Conservation (phyloP, 805 yeast species). For the Kodamaea sagamina region DNA sequence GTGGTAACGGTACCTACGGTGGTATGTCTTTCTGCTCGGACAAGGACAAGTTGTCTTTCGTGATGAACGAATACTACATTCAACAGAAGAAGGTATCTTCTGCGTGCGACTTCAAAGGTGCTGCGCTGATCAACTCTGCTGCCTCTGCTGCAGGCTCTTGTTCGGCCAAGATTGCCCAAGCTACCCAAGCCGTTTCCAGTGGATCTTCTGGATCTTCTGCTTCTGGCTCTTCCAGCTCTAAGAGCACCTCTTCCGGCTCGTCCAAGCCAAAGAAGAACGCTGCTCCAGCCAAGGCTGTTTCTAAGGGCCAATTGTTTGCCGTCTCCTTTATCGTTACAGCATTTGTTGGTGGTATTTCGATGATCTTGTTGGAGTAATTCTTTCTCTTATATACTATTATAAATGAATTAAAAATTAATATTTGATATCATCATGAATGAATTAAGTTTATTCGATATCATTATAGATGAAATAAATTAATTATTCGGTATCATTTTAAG, state of each 20-base stretch:
- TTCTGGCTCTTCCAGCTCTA: slow-evolving; percentile 25
- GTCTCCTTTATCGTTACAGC: slow-evolving; percentile 36
- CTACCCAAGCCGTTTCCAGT: slow-evolving; percentile 16
- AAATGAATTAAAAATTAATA: background rate
- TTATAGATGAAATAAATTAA: no score
- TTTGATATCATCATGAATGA: background rate
- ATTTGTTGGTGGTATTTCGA: slow-evolving; percentile 48
- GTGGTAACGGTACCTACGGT: slow-evolving; percentile 69
- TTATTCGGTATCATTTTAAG: background rate
- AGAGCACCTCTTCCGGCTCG: slow-evolving; percentile 26
- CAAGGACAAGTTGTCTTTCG: slow-evolving; percentile 64
- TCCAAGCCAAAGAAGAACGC: slow-evolving; percentile 17
- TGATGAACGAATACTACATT: slow-evolving; percentile 47
- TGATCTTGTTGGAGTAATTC: slow-evolving; percentile 27
- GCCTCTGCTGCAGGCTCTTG: slow-evolving; percentile 36
- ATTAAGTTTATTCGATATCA: background rate
- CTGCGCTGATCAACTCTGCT: slow-evolving; percentile 49
- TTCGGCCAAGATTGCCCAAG: slow-evolving; percentile 24
- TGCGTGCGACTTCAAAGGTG: slow-evolving; percentile 73
- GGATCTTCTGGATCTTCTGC: slow-evolving; percentile 24
- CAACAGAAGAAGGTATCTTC: slow-evolving; percentile 42
- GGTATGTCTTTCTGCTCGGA: slow-evolving; percentile 69
- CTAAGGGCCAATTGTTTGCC: slow-evolving; percentile 36
- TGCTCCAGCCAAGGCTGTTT: slow-evolving; percentile 24
- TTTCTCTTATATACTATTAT: slow-evolving; percentile 1